Base-by-base conservation (phyloP, 306 rosid species). In the Chamaecrista fasciculata region DNA sequence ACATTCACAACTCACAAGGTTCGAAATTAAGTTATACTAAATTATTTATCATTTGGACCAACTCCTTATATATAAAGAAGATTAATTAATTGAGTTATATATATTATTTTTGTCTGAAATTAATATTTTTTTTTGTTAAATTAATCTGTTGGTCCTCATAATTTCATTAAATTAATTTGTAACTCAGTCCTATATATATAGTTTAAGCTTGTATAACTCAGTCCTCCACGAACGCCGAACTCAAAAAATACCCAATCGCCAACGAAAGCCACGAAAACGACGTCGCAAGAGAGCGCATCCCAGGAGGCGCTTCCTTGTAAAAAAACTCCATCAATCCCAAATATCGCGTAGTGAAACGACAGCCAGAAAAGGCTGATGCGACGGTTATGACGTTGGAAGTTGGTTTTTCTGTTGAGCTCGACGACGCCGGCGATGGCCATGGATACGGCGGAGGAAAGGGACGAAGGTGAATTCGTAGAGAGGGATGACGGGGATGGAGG, bases 281-380 rank as follows among this genome's bases (percentile, higher is more conserved):
- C 12, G 89, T 77, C 5, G 86, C 71, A 6, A 86, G 72, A 11
- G 89, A 86, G 3, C 78, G 48, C 89, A 86, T 84, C 11, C 83
- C 85, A n/a, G 51, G 20, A 11, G 91, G 88, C 3, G 88, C 85
- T 75, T 83, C 91, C 31, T 34, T 79, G 53, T 86, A 86, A 74
- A 86, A 86, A 61, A 83, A 83, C 76, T 81, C 88, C 75, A 83
- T 51, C 26, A 86, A 86, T 68, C 0, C 91, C 91, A 47, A 83
- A 86, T 1, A 83, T 77, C 14, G 88, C 85, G 36, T 83, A 86
- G 2, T 81, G 91, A 28, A 79, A 81, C 2, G 88, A 74, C 14
- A 81, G 88, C 91, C 91, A 86, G 31, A 86, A 86, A 71, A 86
- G 78, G 62, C 88, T 83, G 11, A 83, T 83, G 0, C 10, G 21